Evolutionary conservation across 257 asterid species (phyloP).

Genomic region (Scutellaria galericulata): DNA sequence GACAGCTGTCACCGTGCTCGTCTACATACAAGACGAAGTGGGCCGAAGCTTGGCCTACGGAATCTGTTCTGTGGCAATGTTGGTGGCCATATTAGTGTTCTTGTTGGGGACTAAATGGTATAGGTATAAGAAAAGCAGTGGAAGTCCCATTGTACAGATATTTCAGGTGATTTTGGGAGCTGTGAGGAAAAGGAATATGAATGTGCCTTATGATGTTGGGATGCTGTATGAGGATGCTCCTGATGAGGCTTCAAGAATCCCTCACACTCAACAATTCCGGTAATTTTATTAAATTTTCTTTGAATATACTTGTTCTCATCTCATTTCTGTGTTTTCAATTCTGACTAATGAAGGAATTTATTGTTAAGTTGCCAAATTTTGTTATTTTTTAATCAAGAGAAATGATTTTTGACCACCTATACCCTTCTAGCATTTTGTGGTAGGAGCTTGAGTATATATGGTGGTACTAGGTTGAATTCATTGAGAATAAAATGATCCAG

Average conservation of each 20-base stretch:
- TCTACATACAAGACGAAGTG: conserved; percentile 79
- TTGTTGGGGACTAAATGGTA: conserved; percentile 65
- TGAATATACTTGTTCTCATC: too few relatives aligned
- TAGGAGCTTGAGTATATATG: too few relatives aligned
- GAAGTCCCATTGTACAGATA: conserved; percentile 83
- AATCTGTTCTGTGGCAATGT: conserved; percentile 70
- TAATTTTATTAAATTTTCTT: background rate
- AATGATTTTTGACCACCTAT: too few relatives aligned
- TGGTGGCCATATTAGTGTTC: conserved; percentile 58
- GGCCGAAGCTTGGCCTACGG: conserved; percentile 80
- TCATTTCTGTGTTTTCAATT: too few relatives aligned
- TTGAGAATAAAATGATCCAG: too few relatives aligned
- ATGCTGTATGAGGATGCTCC: conserved; percentile 68
- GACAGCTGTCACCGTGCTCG: conserved; percentile 83
- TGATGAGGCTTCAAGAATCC: conserved; percentile 57
- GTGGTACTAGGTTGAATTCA: too few relatives aligned
- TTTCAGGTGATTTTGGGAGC: conserved; percentile 78
- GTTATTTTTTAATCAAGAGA: too few relatives aligned
- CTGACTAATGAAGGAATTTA: too few relatives aligned
- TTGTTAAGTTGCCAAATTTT: too few relatives aligned
- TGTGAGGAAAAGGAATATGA: conserved; percentile 53
- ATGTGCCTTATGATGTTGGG: conserved; percentile 53
- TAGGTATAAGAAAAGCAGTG: conserved; percentile 70
- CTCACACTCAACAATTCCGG: conserved; percentile 71
- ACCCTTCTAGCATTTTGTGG: too few relatives aligned